Evolutionary conservation across 176 grass and related monocot genomes (phyloP).

Genomic region (Pontederia crassipes): DNA sequence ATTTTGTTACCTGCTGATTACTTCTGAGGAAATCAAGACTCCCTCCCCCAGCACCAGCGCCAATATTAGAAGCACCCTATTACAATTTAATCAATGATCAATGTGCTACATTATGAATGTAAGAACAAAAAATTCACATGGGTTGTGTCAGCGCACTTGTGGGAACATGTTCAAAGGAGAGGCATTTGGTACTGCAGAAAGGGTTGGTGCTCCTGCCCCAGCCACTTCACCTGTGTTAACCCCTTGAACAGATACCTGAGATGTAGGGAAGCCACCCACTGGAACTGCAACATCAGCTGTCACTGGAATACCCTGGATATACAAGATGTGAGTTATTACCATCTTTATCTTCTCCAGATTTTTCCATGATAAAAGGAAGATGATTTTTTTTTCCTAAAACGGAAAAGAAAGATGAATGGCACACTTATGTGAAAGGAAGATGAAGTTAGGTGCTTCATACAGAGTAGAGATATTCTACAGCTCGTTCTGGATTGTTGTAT

Average conservation of each 20-base stretch:
- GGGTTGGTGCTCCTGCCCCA: slow-evolving; percentile 22
- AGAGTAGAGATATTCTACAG: slow-evolving; percentile 96
- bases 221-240: slow-evolving; percentile 22
- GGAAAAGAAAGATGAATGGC: too few relatives aligned
- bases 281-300: slow-evolving; percentile 69
- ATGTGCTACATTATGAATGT: slow-evolving; percentile 16
- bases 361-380: not conserved
- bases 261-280: slow-evolving; percentile 10
- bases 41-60: slow-evolving; percentile 57
- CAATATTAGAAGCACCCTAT: slow-evolving; percentile 42
- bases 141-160: slow-evolving; percentile 35
- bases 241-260: slow-evolving; percentile 32
- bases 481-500: slow-evolving; percentile 96
- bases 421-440: not conserved
- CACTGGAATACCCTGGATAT: slow-evolving; percentile 70
- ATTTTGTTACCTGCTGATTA: slow-evolving; percentile 57
- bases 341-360: not conserved
- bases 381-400: not conserved
- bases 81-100: slow-evolving; percentile 19
- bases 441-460: slow-evolving; percentile 26
- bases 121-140: slow-evolving; percentile 1
- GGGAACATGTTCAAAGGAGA: slow-evolving; percentile 93
- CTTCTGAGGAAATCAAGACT: slow-evolving; percentile 80
- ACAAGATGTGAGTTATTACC: slow-evolving; percentile 2
- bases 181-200: slow-evolving; percentile 66